A percentile compares a stretch with the other conserved stretches of the same genome.
Conservation (phyloP, 257 asterid species). For the Solanum bulbocastanum region DNA sequence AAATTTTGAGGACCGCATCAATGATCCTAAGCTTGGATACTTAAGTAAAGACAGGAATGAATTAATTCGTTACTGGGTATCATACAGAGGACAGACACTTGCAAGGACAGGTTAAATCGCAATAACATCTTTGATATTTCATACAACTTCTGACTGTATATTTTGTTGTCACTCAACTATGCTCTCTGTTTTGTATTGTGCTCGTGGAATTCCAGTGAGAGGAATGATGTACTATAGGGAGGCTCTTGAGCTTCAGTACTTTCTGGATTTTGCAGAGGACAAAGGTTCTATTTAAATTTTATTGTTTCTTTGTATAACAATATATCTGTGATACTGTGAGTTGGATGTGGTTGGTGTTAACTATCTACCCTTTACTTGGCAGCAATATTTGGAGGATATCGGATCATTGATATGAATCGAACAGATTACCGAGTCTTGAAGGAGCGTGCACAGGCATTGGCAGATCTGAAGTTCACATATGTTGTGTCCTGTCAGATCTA, state of each 20-base stretch:
- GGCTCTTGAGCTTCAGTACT: slow-evolving; percentile 91
- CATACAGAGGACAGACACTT: slow-evolving; percentile 96
- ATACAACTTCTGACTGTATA: background rate
- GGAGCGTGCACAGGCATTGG: slow-evolving; percentile 81
- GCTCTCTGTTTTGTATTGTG: background rate
- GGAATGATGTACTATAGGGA: slow-evolving; percentile 98
- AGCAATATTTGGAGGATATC: slow-evolving; percentile 87
- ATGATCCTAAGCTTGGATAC: slow-evolving; percentile 38
- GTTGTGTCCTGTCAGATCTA: slow-evolving; percentile 95
- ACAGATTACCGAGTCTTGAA: slow-evolving; percentile 39
- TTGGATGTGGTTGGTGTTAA: background rate
- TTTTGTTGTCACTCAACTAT: background rate
- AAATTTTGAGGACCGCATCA: slow-evolving; percentile 63
- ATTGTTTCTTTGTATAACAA: background rate
- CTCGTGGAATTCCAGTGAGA: slow-evolving; percentile 46
- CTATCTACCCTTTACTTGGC: slow-evolving; percentile 12
- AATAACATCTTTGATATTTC: background rate
- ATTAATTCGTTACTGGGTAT: slow-evolving; percentile 82
- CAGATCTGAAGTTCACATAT: slow-evolving; percentile 93
- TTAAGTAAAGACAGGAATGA: slow-evolving; percentile 43
- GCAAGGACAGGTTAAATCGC: slow-evolving; percentile 75
- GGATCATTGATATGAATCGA: slow-evolving; percentile 45
- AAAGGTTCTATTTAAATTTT: slow-evolving; percentile 32
- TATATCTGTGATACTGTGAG: background rate
- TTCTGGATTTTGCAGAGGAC: slow-evolving; percentile 82